Percentiles rank a stretch among this genome's conserved stretches.
Conservation (phyloP, 768 basidiomycete genomes). For the Lanmaoa rubissima region DNA sequence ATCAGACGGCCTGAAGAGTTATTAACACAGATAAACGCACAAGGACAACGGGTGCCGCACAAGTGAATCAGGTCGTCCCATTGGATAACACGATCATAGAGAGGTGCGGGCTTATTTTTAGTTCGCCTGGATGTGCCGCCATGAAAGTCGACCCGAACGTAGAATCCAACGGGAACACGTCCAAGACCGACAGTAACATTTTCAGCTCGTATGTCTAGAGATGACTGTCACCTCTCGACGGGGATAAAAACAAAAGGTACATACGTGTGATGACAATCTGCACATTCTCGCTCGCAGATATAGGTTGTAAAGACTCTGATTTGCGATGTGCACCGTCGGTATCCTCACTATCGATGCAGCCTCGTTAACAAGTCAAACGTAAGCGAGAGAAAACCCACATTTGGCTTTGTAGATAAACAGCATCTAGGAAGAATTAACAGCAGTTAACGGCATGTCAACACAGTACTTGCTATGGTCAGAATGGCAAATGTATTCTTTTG, state of each 20-base stretch:
- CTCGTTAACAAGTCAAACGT: neutral
- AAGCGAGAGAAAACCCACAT: neutral
- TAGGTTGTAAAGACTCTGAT: neutral
- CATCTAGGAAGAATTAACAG: neutral
- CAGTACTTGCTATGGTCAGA: neutral
- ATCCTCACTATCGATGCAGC: neutral
- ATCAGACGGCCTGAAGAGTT: slow-evolving; percentile 2
- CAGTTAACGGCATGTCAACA: neutral
- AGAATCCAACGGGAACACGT: slow-evolving; percentile 18
- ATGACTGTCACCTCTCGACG: neutral
- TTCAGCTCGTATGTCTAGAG: slow-evolving; percentile 12
- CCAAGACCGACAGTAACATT: slow-evolving; percentile 2
- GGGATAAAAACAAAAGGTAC: neutral
- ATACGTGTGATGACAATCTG: slow-evolving; percentile 5
- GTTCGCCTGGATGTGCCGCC: slow-evolving; percentile 1
- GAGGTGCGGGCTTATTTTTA: neutral
- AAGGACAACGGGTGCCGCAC: neutral
- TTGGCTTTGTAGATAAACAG: slow-evolving; percentile 1
- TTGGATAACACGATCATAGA: slow-evolving; percentile 2
- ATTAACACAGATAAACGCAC: neutral
- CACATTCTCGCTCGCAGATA: neutral
- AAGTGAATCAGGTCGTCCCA: slow-evolving; percentile 14
- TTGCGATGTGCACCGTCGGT: neutral
- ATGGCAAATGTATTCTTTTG: neutral
- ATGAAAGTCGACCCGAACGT: slow-evolving; percentile 4